Evolutionary conservation across 208 protist species (phyloP).

Genomic region (Trypanosoma cruzi): DNA sequence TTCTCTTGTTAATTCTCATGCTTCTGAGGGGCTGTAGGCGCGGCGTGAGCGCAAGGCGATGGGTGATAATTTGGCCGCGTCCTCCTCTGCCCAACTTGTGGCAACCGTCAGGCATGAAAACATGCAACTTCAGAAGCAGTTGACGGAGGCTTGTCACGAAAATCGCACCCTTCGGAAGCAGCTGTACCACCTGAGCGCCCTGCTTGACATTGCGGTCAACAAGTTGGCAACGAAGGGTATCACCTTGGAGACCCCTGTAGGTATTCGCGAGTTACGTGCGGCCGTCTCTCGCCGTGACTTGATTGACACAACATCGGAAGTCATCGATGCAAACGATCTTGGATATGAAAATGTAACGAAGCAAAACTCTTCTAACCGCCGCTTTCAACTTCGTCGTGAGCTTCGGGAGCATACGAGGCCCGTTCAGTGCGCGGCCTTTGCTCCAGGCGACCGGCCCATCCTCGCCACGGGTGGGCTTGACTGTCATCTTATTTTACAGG

Average conservation of each 20-base stretch:
- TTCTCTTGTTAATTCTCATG: not conserved
- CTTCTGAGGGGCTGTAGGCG: not conserved
- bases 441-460: conserved; percentile 56
- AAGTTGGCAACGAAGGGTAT: conserved; percentile 77
- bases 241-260: conserved; percentile 71
- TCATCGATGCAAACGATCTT: conserved; percentile 17
- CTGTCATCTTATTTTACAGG: conserved; percentile 76
- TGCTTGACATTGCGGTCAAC: conserved; percentile 88
- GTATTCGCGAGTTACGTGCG: conserved; percentile 70
- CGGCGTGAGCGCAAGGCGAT: conserved; percentile 8
- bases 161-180: conserved; percentile 82
- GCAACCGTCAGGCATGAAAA: conserved; percentile 73
- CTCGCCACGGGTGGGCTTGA: conserved; percentile 81
- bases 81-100: conserved; percentile 33
- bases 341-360: conserved; percentile 15
- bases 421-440: conserved; percentile 82
- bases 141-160: conserved; percentile 74
- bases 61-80: conserved; percentile 19
- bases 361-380: conserved; percentile 32
- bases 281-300: conserved; percentile 46
- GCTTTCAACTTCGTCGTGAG: conserved; percentile 70
- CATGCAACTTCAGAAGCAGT: conserved; percentile 63
- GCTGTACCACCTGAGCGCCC: conserved; percentile 72
- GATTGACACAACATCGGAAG: conserved; percentile 31
- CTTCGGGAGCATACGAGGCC: conserved; percentile 82